Evolutionary conservation across 2,329 filamentous ascomycete genomes (phyloP).

Genomic region (Curvularia spicifera): DNA sequence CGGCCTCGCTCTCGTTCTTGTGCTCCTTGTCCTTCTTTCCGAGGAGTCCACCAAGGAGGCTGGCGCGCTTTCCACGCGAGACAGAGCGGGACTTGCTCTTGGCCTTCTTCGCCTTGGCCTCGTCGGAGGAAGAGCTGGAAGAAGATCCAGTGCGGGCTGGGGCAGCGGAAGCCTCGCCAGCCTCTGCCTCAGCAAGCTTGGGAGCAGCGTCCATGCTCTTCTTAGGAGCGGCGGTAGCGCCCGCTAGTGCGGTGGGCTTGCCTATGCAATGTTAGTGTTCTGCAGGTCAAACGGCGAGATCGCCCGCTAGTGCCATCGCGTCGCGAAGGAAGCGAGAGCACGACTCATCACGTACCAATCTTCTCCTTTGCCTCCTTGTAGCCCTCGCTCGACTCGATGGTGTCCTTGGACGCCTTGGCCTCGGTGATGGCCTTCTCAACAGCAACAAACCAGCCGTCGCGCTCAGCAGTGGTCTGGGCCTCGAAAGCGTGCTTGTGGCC

Average conservation of each 20-base stretch:
- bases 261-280: conserved; percentile 49
- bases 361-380: conserved; percentile 88
- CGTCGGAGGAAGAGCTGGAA: conserved; percentile 53
- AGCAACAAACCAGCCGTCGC: conserved; percentile 90
- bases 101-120: conserved; percentile 55
- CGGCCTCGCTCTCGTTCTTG: conserved; percentile 50
- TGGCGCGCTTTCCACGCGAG: conserved; percentile 63
- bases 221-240: conserved; percentile 51
- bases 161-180: conserved; percentile 27
- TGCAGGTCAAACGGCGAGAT: conserved; percentile 44
- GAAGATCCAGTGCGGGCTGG: conserved; percentile 50
- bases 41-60: conserved; percentile 64
- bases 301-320: conserved; percentile 27
- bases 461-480: conserved; percentile 72
- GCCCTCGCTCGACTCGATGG: conserved; percentile 76
- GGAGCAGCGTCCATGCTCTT: conserved; percentile 57
- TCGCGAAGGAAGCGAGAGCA: conserved; percentile 24
- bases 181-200: conserved; percentile 45
- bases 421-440: conserved; percentile 63
- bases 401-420: conserved; percentile 79
- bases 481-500: conserved; percentile 96
- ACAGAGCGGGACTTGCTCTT: conserved; percentile 66
- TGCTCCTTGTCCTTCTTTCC: conserved; percentile 66
- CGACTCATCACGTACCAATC: conserved; percentile 57
- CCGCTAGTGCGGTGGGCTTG: conserved; percentile 51